Evolutionary conservation across 2,329 filamentous ascomycete genomes (phyloP).

Genomic region (Xylariaceae sp.): DNA sequence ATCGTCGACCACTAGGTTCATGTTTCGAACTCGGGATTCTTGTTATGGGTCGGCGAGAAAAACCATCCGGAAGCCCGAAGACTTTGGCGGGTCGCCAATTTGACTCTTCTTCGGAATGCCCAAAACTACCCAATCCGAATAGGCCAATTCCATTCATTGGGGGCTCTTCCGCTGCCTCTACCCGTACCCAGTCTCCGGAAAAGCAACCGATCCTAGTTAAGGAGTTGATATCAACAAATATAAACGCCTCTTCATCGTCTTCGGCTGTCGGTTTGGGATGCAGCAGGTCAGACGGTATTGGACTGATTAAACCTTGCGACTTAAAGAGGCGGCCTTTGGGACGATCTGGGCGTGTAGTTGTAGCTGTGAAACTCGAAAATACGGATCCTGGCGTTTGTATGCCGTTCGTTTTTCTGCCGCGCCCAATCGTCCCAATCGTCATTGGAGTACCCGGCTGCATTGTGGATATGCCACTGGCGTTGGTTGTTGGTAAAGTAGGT

Average conservation of each 20-base stretch:
- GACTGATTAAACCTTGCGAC: constrained; percentile 74
- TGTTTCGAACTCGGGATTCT: constrained; percentile 63
- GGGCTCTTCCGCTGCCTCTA: constrained; percentile 79
- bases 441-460: constrained; percentile 82
- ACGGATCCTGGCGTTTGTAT: constrained; percentile 85
- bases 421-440: constrained; percentile 71
- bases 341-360: constrained; percentile 76
- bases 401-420: constrained; percentile 70
- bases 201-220: constrained; percentile 93
- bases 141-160: constrained; percentile 68
- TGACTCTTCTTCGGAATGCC: constrained; percentile 63
- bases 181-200: constrained; percentile 93
- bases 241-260: constrained; percentile 86
- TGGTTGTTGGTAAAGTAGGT: constrained; percentile 77
- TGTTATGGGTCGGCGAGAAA: constrained; percentile 64
- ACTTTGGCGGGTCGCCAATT: constrained; percentile 86
- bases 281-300: constrained; percentile 77
- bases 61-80: constrained; percentile 84
- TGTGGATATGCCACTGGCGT: constrained; percentile 79
- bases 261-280: constrained; percentile 78
- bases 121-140: constrained; percentile 72
- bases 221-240: constrained; percentile 88
- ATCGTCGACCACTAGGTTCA: constrained; percentile 53
- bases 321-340: constrained; percentile 82
- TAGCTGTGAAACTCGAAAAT: constrained; percentile 85